Evolutionary conservation across 164 flowering plant genomes (phyloP), one percentile per base, ranked within the genome.

Genomic region (Chimonanthus praecox): DNA sequence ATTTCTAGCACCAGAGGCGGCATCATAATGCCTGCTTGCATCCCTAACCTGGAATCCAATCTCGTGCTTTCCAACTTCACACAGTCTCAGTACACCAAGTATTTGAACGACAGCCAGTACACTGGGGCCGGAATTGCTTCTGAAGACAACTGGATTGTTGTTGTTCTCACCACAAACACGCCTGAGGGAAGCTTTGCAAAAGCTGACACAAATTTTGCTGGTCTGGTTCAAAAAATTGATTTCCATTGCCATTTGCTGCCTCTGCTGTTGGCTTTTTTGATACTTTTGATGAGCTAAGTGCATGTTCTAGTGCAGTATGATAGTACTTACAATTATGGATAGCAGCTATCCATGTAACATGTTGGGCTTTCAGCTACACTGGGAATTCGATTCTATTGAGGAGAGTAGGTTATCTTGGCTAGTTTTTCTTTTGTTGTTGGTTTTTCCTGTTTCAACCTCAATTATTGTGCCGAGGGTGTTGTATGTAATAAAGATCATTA

Each of bases 11-110:
- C 97, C 3, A 81, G 80, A 73, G 92, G 87, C 61, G 92, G 97
- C 2, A 49, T 47, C 5, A 62, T 88, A 72, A 68, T 90, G 88
- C 97, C 94, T 47, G 92, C 89, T 45, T 90, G 97, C 61, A 92
- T 92, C 73, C 94, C 91, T 11, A 71, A 80, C 76, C 82, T 87
- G 58, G 87, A 45, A 6, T 74, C 86, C 1, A 71, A 72, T 44
- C 80, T 84, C 0, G 89, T 94, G 21, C 89, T 94, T 9, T 72
- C 89, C 0, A 94, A 94, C 79, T 94, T 79, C 81, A 94, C 98
- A 0, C 77, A 81, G 69, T 74, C 92, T 43, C 89, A 82, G 76
- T 91, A 89, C 78, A 81, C 88, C 0, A 49, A 33, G 0, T 50
- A 70, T 72, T 80, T 89, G 45, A 88, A 88, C 44, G 85, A 85